A percentile compares a stretch with the other conserved stretches of the same genome.
These are phyloP conservation scores for Silene latifolia DNA, from an alignment of 148 eudicot genomes.

Conservation along the genomic window DNA sequence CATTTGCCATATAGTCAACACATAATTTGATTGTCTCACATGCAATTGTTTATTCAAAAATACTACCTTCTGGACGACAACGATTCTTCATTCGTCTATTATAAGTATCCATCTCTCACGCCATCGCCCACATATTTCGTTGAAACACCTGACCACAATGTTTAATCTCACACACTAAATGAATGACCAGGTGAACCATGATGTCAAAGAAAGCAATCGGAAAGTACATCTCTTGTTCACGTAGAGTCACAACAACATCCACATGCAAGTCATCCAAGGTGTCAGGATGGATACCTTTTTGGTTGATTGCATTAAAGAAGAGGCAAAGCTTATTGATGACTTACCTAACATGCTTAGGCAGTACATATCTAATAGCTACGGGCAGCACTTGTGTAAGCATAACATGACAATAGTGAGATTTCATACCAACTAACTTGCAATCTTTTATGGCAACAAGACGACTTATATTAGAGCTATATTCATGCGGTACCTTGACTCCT, in stretches of 20 bases:
- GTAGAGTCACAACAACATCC: conserved; percentile 4
- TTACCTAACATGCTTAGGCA: conserved; percentile 17
- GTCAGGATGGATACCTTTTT: background rate
- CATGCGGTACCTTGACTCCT: conserved; percentile 15
- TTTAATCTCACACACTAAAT: conserved; percentile 14
- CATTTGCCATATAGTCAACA: background rate
- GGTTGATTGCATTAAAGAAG: conserved; percentile 14
- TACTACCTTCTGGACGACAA: conserved; percentile 11
- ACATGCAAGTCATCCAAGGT: conserved; percentile 8
- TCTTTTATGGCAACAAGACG: background rate
- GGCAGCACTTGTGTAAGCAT: conserved; percentile 16
- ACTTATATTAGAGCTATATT: conserved; percentile 2
- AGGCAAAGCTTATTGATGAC: conserved; percentile 14
- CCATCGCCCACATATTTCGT: too few species aligned
- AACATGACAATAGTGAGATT: conserved; percentile 21
- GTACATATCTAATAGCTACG: conserved; percentile 4
- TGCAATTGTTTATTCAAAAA: conserved; percentile 11
- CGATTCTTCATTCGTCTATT: conserved; percentile 13
- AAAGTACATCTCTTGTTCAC: conserved; percentile 24
- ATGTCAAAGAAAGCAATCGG: conserved; percentile 21
- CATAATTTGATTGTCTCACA: conserved; percentile 12
- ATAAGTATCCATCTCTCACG: conserved; percentile 2
- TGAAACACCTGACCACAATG: conserved; percentile 12
- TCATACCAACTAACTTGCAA: background rate
- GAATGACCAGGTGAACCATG: conserved; percentile 18